Percentiles rank a stretch among this genome's conserved stretches.
Conservation (phyloP, 306 rosid species). For the Herpetospermum pedunculosum region DNA sequence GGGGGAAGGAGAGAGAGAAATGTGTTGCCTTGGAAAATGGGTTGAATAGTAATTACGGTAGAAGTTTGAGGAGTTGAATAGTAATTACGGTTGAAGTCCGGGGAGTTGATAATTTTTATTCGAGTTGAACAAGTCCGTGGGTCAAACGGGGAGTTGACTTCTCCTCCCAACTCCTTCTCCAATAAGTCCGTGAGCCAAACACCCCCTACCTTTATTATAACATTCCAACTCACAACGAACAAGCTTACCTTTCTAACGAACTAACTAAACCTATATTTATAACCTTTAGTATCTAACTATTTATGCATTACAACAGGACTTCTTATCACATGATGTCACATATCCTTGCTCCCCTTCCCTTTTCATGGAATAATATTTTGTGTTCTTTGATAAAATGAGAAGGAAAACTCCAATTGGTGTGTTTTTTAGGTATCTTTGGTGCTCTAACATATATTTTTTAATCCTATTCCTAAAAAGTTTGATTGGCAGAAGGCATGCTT, state of each 20-base stretch:
- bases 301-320: not conserved
- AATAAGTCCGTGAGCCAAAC: too few species aligned
- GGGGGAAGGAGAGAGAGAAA: too few species aligned
- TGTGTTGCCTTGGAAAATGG: too few species aligned
- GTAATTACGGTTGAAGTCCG: too few species aligned
- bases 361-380: not conserved
- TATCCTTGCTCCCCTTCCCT: not conserved
- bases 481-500: slow-evolving; percentile 76
- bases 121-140: too few species aligned
- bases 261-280: not conserved
- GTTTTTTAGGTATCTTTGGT: not conserved
- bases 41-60: too few species aligned
- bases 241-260: not conserved
- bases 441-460: slow-evolving; percentile 3
- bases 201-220: too few species aligned
- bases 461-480: slow-evolving; percentile 10
- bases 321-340: not conserved
- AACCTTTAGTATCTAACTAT: not conserved
- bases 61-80: too few species aligned
- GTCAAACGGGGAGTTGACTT: too few species aligned
- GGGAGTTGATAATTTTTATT: too few species aligned
- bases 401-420: not conserved
- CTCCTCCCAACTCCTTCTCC: too few species aligned
- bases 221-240: too few species aligned
- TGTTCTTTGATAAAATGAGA: not conserved